Evolutionary conservation across 371 early-diverging fungal genomes (phyloP).

Genomic region (Lichtheimia hyalospora): DNA sequence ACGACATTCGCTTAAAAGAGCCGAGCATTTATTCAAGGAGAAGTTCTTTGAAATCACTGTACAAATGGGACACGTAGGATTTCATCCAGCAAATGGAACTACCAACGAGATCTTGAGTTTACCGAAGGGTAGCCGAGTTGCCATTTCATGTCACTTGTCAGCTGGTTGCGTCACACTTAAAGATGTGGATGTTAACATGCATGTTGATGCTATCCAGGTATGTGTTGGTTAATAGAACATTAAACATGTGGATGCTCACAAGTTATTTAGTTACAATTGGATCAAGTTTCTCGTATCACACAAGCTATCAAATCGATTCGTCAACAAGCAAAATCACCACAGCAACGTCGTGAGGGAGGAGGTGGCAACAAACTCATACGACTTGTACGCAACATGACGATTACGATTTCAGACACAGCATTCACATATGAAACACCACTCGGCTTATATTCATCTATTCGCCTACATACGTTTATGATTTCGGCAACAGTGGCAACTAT

Average conservation of each 20-base stretch:
- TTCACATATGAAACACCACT: conserved; percentile 16
- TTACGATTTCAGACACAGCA: conserved; percentile 19
- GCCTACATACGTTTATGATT: conserved; percentile 13
- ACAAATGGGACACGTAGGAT: conserved; percentile 26
- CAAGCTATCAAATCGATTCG: not conserved
- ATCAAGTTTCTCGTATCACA: conserved; percentile 7
- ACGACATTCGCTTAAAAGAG: conserved; percentile 45
- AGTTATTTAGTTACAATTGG: conserved; percentile 2
- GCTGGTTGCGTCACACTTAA: conserved; percentile 49
- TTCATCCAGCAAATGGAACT: conserved; percentile 6
- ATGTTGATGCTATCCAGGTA: conserved; percentile 20
- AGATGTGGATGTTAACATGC: conserved; percentile 34
- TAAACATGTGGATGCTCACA: no score
- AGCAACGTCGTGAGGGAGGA: not conserved
- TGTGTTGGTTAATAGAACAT: not conserved
- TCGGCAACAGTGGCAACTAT: not conserved
- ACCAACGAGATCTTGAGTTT: conserved; percentile 22
- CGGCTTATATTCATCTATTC: conserved; percentile 12
- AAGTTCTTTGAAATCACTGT: conserved; percentile 49
- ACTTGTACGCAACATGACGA: conserved; percentile 18
- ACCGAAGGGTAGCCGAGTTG: conserved; percentile 31
- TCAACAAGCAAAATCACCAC: not conserved
- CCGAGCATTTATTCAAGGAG: conserved; percentile 46
- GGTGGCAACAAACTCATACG: conserved; percentile 3
- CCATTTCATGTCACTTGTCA: conserved; percentile 47